Conservation (phyloP, 2,329 filamentous ascomycete genomes). For the Cadophora sp. region DNA sequence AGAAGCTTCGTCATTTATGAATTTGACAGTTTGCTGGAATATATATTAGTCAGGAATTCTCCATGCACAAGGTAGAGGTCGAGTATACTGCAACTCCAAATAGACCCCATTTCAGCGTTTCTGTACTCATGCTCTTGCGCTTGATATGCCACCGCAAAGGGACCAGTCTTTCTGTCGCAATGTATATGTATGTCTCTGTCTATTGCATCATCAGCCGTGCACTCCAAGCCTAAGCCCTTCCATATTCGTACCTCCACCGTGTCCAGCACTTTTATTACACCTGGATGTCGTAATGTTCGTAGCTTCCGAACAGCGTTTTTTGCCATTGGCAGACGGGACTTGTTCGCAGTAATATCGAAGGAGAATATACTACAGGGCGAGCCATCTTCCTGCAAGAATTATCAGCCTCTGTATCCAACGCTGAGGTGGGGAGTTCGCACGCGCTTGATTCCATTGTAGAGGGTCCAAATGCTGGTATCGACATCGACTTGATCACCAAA, state of each 20-base stretch:
- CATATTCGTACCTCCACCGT: slow-evolving; percentile 77
- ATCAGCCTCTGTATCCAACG: slow-evolving; percentile 27
- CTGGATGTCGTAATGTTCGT: slow-evolving; percentile 90
- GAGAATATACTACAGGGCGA: slow-evolving; percentile 96
- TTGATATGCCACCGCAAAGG: slow-evolving; percentile 91
- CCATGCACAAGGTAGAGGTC: not conserved
- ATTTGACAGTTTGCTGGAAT: slow-evolving; percentile 84
- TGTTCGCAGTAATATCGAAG: slow-evolving; percentile 86
- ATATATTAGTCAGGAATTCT: slow-evolving; percentile 5
- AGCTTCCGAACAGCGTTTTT: slow-evolving; percentile 95
- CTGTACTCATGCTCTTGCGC: slow-evolving; percentile 83
- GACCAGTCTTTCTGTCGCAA: slow-evolving; percentile 89
- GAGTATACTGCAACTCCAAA: slow-evolving; percentile 77
- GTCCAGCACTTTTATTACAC: slow-evolving; percentile 92
- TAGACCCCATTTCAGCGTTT: slow-evolving; percentile 97
- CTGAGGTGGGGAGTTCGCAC: slow-evolving; percentile 52
- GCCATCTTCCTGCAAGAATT: slow-evolving; percentile 76
- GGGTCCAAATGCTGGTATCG: slow-evolving; percentile 93
- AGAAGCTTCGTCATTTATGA: slow-evolving; percentile 91
- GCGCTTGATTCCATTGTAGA: slow-evolving; percentile 92
- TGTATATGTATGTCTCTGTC: slow-evolving; percentile 95
- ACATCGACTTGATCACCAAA: slow-evolving; percentile 94
- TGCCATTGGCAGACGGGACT: slow-evolving; percentile 81
- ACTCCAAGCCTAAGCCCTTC: slow-evolving; percentile 7
- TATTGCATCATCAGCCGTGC: slow-evolving; percentile 49